Evolutionary conservation across 257 asterid species (phyloP).

Genomic region (Lithospermum erythrorhizon): DNA sequence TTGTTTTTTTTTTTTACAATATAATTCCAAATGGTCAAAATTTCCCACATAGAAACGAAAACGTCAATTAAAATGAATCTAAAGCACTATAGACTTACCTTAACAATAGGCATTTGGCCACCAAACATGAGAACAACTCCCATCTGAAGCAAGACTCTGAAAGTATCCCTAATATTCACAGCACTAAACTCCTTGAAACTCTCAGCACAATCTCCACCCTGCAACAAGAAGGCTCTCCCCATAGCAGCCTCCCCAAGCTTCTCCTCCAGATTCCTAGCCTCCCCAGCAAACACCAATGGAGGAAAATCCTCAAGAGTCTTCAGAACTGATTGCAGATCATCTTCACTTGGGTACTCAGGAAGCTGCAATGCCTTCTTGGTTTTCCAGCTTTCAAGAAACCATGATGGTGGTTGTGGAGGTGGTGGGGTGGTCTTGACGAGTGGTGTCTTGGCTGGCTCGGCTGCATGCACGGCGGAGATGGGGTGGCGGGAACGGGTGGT

Average conservation of each 20-base stretch:
- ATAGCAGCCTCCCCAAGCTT: constrained; percentile 64
- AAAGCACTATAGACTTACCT: constrained; percentile 25
- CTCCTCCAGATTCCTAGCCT: constrained; percentile 74
- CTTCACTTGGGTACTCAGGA: constrained; percentile 64
- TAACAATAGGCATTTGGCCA: constrained; percentile 70
- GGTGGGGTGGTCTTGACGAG: constrained; percentile 16
- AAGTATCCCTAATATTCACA: constrained; percentile 64
- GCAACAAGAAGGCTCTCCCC: constrained; percentile 74
- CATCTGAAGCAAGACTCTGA: constrained; percentile 72
- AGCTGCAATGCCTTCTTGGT: constrained; percentile 62
- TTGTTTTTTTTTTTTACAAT: too few species aligned
- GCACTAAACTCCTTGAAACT: constrained; percentile 80
- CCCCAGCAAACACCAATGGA: constrained; percentile 83
- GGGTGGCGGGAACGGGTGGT: constrained; percentile 28
- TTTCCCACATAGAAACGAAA: too few species aligned
- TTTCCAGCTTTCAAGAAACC: constrained; percentile 62
- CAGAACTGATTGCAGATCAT: constrained; percentile 49
- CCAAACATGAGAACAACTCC: constrained; percentile 75
- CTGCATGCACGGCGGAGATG: constrained; percentile 58
- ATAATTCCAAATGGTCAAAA: too few species aligned
- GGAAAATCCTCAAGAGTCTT: constrained; percentile 51
- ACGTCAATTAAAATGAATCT: neutral
- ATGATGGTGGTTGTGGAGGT: constrained; percentile 18
- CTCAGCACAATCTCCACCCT: constrained; percentile 89
- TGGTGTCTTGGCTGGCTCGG: constrained; percentile 61